Evolutionary conservation across 2,329 filamentous ascomycete genomes (phyloP), one percentile per base, ranked within the genome.

Genomic region (Trichoderma harzianum): DNA sequence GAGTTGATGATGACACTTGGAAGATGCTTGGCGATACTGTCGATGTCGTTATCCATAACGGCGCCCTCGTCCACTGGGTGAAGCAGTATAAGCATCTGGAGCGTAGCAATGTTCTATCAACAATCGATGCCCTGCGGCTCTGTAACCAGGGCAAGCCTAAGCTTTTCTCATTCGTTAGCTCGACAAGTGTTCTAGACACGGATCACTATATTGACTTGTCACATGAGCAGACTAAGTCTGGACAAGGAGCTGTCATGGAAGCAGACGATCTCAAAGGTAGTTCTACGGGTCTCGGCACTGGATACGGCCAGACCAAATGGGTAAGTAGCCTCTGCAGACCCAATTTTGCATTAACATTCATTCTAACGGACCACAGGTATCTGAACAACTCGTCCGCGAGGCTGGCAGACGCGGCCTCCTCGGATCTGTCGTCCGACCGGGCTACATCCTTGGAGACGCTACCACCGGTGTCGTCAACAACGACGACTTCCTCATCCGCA

Each of bases 401-500:
- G 95, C 95, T 30, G 93, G 94, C 64, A 85, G 85, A 71, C 88
- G 93, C 70, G 95, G 95, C 14, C 88, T 98, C 2, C 84, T 83
- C 18, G 95, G 93, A 18, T 87, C 91, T 26, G 89, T 97, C 55
- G 85, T 97, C 63, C 90, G 95, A 14, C 92, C 95, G 4, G 94
- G 95, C 34, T 98, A 98, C 79, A 90, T 98, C 47, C 86, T 92
- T 5, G 95, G 94, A 28, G 90, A 95, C 78, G 87, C 88, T 1
- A 81, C 85, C 58, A 90, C 88, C 14, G 95, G 95, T 66, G 88
- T 89, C 74, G 92, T 84, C 79, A 93, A 92, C 80, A 95, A 91
- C 1, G 95, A 98, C 78, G 95, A 98, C 81, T 98, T 98, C 84
- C 83, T 98, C 7, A 88, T 97, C 74, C 90, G 95, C 51, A 89